phyloP scores from a whole-genome alignment of 1,284 basidiomycete genomes.

The Ganoderma meredithae region DNA sequence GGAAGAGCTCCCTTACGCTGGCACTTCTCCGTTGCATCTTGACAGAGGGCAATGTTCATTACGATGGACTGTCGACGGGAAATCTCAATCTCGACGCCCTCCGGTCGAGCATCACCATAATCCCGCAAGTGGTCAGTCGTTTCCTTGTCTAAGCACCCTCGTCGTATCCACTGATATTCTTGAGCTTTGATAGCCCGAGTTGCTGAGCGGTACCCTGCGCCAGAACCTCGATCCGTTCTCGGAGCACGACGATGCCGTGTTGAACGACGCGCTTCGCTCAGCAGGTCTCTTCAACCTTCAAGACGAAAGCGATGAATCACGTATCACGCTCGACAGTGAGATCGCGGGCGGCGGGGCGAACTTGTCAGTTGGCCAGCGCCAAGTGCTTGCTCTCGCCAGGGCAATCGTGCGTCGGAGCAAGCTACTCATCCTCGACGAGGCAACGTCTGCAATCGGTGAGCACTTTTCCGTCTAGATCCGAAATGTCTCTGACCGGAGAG shows the following conservation, averaged over 20 bases:
- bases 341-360: conserved; percentile 71
- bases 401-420: conserved; percentile 69
- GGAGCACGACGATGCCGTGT: conserved; percentile 71
- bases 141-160: background rate
- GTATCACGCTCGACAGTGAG: conserved; percentile 60
- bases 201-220: conserved; percentile 65
- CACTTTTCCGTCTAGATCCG: background rate
- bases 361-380: conserved; percentile 61
- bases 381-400: conserved; percentile 67
- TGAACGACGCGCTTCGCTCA: conserved; percentile 54
- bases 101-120: conserved; percentile 57
- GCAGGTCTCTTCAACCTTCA: conserved; percentile 64
- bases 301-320: conserved; percentile 54
- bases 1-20: conserved; percentile 50
- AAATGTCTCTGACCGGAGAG: background rate
- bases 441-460: conserved; percentile 41
- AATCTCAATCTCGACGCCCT: conserved; percentile 68
- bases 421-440: conserved; percentile 67
- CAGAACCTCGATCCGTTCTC: conserved; percentile 78
- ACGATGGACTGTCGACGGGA: conserved; percentile 42
- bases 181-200: conserved; percentile 58
- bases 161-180: background rate
- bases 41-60: conserved; percentile 52
- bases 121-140: conserved; percentile 42
- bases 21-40: conserved; percentile 53